Evolutionary conservation across 306 rosid species (phyloP), one percentile per base, ranked within the genome.

Genomic region (Cucurbita ficifolia): DNA sequence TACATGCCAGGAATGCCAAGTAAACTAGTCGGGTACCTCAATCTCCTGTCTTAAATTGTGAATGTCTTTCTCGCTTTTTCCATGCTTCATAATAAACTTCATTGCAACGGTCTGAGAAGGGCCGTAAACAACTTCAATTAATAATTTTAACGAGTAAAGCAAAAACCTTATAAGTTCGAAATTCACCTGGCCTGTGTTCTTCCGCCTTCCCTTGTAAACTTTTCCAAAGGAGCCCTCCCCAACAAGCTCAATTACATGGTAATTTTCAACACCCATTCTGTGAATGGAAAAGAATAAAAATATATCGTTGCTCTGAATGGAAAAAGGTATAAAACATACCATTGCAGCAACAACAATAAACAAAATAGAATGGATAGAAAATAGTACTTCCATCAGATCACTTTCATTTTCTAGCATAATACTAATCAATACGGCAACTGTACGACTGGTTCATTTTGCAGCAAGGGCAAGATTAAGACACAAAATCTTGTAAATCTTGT

Each of bases 181-280:
- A 45, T 6, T 14, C 22, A 90, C 99, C 95, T 86, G 96, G 40
- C 99, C 99, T 0, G 99, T 84, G 82, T 77, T 77, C 76, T 91
- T 94, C 57, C 96, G 86, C 80, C 99, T 84, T 48, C 99, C 99
- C 74, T 94, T 94, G 67, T 91, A 94, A 10, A 94, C 99, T 76
- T 94, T 94, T n/a, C 99, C 99, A 75, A 94, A 94, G 14, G 99
- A 94, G 39, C 99, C 99, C 81, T 94, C 99, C 29, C 99, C 99
- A 1, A 91, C 96, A 36, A 94, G 97, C 82, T 94, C 99, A 46
- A 89, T 91, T 17, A 94, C 99, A 55, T 94, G 99, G 84, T 94
- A 94, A 78, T 94, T 79, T 69, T 94, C 99, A 11, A 91, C 92
- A 39, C 96, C 95, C 99, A 94, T 94, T 65, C 48, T 74, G 29